Evolutionary conservation across 345 rosid species (phyloP).

Genomic region (Raphanus raphanistrum): DNA sequence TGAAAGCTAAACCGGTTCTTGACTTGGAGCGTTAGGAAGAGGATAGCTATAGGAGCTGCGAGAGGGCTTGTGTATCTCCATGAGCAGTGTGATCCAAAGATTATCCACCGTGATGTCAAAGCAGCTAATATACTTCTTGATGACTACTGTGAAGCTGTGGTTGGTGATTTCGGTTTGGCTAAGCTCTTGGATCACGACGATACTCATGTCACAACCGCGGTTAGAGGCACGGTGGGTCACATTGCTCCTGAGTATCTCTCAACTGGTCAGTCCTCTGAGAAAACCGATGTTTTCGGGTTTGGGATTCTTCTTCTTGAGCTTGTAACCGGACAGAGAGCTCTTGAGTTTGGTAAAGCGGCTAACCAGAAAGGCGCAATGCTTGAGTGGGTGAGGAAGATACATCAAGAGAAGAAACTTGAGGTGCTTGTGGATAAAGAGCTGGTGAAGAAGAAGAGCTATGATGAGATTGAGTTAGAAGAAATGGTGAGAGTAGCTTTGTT

Average conservation of each 20-base stretch:
- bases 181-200: slow-evolving; percentile 42
- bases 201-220: slow-evolving; percentile 46
- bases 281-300: slow-evolving; percentile 45
- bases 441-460: slow-evolving; percentile 57
- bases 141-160: slow-evolving; percentile 44
- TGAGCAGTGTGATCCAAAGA: slow-evolving; percentile 46
- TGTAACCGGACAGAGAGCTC: slow-evolving; percentile 42
- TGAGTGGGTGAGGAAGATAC: slow-evolving; percentile 75
- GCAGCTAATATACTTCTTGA: slow-evolving; percentile 47
- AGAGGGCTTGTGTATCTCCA: slow-evolving; percentile 46
- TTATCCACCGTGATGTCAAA: slow-evolving; percentile 45
- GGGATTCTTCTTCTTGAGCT: slow-evolving; percentile 47
- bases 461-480: slow-evolving; percentile 89
- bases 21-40: slow-evolving; percentile 43
- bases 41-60: slow-evolving; percentile 44
- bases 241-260: slow-evolving; percentile 48
- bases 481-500: slow-evolving; percentile 89
- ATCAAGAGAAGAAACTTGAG: slow-evolving; percentile 89
- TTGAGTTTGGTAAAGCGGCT: slow-evolving; percentile 42
- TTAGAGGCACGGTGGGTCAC: slow-evolving; percentile 46
- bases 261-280: slow-evolving; percentile 46
- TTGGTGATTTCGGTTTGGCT: slow-evolving; percentile 45
- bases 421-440: slow-evolving; percentile 85
- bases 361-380: slow-evolving; percentile 44
- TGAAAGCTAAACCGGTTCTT: slow-evolving; percentile 44